Evolutionary conservation across 805 yeast species (phyloP).

Genomic region (Nakazawaea molendinolei): DNA sequence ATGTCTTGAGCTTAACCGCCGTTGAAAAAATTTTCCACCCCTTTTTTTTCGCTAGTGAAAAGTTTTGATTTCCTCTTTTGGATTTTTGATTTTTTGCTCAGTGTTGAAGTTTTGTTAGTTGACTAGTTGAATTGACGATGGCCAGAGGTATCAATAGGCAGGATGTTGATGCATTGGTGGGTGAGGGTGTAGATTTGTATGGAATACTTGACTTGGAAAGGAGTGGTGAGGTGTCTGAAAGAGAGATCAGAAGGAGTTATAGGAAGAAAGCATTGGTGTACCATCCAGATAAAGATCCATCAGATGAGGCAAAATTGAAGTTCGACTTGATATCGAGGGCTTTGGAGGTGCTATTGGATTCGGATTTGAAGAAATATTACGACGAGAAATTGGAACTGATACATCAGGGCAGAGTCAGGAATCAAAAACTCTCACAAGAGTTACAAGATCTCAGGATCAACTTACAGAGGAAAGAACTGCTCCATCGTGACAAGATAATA

Average conservation of each 20-base stretch:
- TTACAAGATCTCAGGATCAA: conserved; percentile 20
- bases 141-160: too few relatives aligned
- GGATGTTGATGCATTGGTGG: conserved; percentile 8
- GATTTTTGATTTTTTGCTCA: too few relatives aligned
- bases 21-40: too few relatives aligned
- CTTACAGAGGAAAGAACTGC: conserved; percentile 24
- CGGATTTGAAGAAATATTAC: conserved; percentile 16
- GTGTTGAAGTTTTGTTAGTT: too few relatives aligned
- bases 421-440: conserved; percentile 13
- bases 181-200: conserved; percentile 10
- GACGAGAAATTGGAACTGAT: conserved; percentile 15
- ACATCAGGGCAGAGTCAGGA: background rate
- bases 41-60: too few relatives aligned
- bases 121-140: too few relatives aligned
- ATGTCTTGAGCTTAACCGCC: too few relatives aligned
- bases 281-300: conserved; percentile 30
- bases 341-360: conserved; percentile 18
- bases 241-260: conserved; percentile 22
- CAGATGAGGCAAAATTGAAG: conserved; percentile 19
- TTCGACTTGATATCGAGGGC: conserved; percentile 24
- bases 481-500: conserved; percentile 14
- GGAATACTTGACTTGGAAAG: conserved; percentile 11
- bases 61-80: too few relatives aligned
- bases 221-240: conserved; percentile 1
- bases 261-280: conserved; percentile 23